Base-by-base conservation (phyloP, 2,329 filamentous ascomycete species). In the Talaromyces rugulosus region DNA sequence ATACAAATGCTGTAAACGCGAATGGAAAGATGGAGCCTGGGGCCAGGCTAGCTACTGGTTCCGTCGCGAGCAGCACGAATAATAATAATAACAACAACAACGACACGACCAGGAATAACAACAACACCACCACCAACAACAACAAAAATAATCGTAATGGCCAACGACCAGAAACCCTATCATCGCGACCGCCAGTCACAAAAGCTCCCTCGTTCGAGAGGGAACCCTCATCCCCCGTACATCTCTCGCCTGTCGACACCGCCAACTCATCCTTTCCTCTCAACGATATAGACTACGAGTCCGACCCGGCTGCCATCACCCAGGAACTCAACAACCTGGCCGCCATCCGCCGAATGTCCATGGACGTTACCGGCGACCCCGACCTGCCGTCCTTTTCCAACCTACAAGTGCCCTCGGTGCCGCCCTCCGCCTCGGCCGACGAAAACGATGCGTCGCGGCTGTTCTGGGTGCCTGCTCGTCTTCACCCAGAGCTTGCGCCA, bases 401-500 rank as follows among this genome's bases (percentile, higher is more conserved):
- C 60, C 67, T 78, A 33, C 70, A 74, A 8, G 74, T 81, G 57
- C 78, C 79, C 5, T 75, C 74, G 16, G 66, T 74, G 57, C 73
- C 79, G 1, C 79, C 80, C 4, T 76, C 77, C 12, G 71, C 76
- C n/a, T 75, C 75, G 6, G 74, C 72, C 65, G 89, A 96, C 70
- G 92, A 96, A 73, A 89, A 92, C 69, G 94, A 98, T 72, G 87
- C 92, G 7, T 92, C 93, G 2, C 86, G 92, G 65, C 79, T 98
- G 63, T 90, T 98, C 67, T 99, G 95, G 95, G 95, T 99, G 5
- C 95, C 95, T 5, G 95, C 95, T 28, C 87, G 92, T 62, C 84
- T 99, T 31, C 95, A 99, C 70, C 95, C 95, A 0, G 95, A 99
- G 76, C 82, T 99, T 56, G 95, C 95, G 2, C 95, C 95, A 1